These are phyloP conservation scores for Ramaria sp. DNA, from an alignment of 768 basidiomycete genomes.

Conservation along the genomic window DNA sequence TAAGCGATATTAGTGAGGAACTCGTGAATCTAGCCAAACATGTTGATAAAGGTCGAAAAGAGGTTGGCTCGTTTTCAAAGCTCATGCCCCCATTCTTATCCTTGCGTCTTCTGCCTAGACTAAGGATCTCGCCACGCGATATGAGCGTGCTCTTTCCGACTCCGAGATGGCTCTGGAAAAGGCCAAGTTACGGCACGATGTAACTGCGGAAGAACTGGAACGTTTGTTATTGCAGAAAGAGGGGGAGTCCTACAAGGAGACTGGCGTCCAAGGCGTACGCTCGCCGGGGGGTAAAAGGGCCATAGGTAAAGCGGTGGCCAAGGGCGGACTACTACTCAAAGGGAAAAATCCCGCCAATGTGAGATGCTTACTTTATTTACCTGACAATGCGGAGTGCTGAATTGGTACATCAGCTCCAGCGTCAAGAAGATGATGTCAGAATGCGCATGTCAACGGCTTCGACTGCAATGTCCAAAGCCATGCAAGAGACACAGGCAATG, in stretches of 20 bases:
- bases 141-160: constrained; percentile 83
- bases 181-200: constrained; percentile 75
- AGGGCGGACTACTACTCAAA: constrained; percentile 81
- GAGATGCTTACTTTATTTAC: constrained; percentile 12
- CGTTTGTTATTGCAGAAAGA: constrained; percentile 89
- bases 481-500: constrained; percentile 80
- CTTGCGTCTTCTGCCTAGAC: constrained; percentile 38
- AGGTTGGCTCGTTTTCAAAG: constrained; percentile 33
- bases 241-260: constrained; percentile 85
- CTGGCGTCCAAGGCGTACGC: constrained; percentile 47
- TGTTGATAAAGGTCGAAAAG: constrained; percentile 89
- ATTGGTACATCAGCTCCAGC: constrained; percentile 48
- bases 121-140: constrained; percentile 81
- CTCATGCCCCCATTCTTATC: not conserved
- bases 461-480: constrained; percentile 83
- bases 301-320: constrained; percentile 85
- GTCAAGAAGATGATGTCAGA: constrained; percentile 92
- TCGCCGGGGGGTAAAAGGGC: constrained; percentile 65
- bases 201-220: constrained; percentile 89
- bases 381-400: not conserved
- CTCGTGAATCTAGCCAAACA: constrained; percentile 75
- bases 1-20: constrained; percentile 98
- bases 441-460: constrained; percentile 75
- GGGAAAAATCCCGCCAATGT: constrained; percentile 90
- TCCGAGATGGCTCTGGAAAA: constrained; percentile 83